Evolutionary conservation across 2,329 filamentous ascomycete species (phyloP).

Genomic region (Colletotrichum sp.): DNA sequence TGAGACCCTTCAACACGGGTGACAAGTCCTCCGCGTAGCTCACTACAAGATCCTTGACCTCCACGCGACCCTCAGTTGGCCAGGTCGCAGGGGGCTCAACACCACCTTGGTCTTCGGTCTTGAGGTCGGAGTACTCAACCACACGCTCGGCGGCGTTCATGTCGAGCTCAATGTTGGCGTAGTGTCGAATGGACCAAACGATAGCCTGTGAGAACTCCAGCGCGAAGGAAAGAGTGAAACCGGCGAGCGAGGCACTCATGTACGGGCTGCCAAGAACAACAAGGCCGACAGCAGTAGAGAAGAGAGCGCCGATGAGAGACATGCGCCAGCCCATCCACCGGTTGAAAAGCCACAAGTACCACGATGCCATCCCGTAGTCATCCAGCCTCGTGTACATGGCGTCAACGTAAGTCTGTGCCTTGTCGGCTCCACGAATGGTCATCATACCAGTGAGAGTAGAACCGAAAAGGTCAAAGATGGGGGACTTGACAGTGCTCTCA

Average conservation of each 20-base stretch:
- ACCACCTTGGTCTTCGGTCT: conserved; percentile 69
- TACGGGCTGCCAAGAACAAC: conserved; percentile 64
- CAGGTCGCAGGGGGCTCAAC: conserved; percentile 69
- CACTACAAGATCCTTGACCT: conserved; percentile 75
- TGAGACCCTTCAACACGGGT: conserved; percentile 71
- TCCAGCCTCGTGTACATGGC: conserved; percentile 75
- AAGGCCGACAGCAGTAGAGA: conserved; percentile 67
- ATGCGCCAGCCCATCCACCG: conserved; percentile 80
- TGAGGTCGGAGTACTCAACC: conserved; percentile 73
- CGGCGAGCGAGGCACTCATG: conserved; percentile 73
- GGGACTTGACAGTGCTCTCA: conserved; percentile 77
- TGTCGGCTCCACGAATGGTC: conserved; percentile 78
- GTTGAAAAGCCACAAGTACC: conserved; percentile 74
- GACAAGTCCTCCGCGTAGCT: conserved; percentile 74
- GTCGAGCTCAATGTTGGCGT: conserved; percentile 74
- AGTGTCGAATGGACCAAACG: conserved; percentile 69
- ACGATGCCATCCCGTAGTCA: conserved; percentile 67
- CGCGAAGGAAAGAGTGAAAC: conserved; percentile 77
- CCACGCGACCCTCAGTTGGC: conserved; percentile 75
- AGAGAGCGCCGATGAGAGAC: conserved; percentile 70
- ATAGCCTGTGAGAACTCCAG: conserved; percentile 70
- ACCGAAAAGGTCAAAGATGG: conserved; percentile 81
- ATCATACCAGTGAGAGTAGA: conserved; percentile 73
- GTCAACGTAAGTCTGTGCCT: conserved; percentile 67
- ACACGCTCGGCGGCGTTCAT: conserved; percentile 82